Evolutionary conservation across 768 basidiomycete species (phyloP).

Genomic region (Galerina marginata): DNA sequence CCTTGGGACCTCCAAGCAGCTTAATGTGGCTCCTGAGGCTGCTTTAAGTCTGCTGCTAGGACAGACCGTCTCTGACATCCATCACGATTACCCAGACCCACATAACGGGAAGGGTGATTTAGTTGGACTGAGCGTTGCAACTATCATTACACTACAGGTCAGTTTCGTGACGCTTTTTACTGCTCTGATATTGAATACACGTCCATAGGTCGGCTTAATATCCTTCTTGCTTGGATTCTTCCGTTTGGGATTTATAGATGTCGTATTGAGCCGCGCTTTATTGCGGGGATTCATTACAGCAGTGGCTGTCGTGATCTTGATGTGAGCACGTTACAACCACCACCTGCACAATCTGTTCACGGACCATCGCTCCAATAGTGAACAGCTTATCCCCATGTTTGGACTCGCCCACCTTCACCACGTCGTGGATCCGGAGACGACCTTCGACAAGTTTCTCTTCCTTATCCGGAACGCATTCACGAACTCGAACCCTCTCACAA

Average conservation of each 20-base stretch:
- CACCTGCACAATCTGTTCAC: neutral
- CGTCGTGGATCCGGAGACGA: slow-evolving; percentile 62
- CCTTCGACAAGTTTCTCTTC: slow-evolving; percentile 81
- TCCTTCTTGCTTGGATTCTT: slow-evolving; percentile 87
- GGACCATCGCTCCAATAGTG: slow-evolving; percentile 44
- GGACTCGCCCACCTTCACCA: slow-evolving; percentile 69
- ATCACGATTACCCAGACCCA: slow-evolving; percentile 52
- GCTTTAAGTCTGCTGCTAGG: slow-evolving; percentile 87
- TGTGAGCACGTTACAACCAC: slow-evolving; percentile 50
- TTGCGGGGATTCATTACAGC: slow-evolving; percentile 89
- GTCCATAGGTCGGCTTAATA: slow-evolving; percentile 79
- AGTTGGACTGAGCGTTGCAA: slow-evolving; percentile 71
- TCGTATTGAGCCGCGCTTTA: slow-evolving; percentile 87
- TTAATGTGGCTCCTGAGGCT: slow-evolving; percentile 90
- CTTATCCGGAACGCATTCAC: slow-evolving; percentile 62
- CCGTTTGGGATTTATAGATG: slow-evolving; percentile 91
- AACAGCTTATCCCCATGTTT: slow-evolving; percentile 90
- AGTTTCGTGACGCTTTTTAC: slow-evolving; percentile 15
- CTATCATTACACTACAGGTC: slow-evolving; percentile 86
- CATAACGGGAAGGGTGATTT: slow-evolving; percentile 49
- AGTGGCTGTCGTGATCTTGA: slow-evolving; percentile 82
- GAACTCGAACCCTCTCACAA: slow-evolving; percentile 68
- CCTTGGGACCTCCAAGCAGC: slow-evolving; percentile 83
- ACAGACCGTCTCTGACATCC: slow-evolving; percentile 78
- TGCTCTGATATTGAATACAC: neutral